Base-by-base conservation (phyloP, 176 grass and related monocot species). In the Rhipidocladum racemiflorum region DNA sequence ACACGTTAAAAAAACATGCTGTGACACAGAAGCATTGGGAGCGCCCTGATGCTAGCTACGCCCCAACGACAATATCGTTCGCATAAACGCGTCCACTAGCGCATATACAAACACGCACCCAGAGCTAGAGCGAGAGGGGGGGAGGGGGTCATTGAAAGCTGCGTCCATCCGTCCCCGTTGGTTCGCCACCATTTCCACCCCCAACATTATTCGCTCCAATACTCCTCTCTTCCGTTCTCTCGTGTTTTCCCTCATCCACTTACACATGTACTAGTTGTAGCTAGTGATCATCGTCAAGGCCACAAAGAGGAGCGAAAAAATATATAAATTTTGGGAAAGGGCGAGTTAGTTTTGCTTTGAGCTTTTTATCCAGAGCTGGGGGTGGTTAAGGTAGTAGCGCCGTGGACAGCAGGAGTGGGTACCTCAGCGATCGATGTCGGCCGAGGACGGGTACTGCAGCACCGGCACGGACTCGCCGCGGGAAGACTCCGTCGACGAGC, bases 401-500 rank as follows among this genome's bases (percentile, higher is more conserved):
- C 69, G 71, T n/a, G 20, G n/a, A 6, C 54, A 6, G 42, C 25
- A 68, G 87, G 77, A 77, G 87, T 76, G 77, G 77, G 10, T 39
- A 68, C 44, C 82, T 56, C 45, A 32, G 61, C 18, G 40, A 39
- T 29, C 56, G 61, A 71, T 84, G 85, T 81, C 83, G 73, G 83
- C 75, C 50, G 86, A 90, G 82, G 90, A 90, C 67, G 87, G 69
- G 1, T 85, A 87, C 85, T 85, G 84, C 68, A 96, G 87, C 93
- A 64, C 72, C 49, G 92, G 85, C 87, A 65, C 78, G 66, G 89
- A 87, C 27, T 92, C 92, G 48, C 91, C 81, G 48, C 72, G 73
- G 69, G 94, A 68, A 21, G 96, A 99, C 49, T 88, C 83, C 61
- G 89, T 61, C 73, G 95, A 93, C 39, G 95, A 94, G 88, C 65